These are phyloP conservation scores for Geotrichum cucujoidarum DNA, from an alignment of 1,139 yeast species.

Conservation along the genomic window DNA sequence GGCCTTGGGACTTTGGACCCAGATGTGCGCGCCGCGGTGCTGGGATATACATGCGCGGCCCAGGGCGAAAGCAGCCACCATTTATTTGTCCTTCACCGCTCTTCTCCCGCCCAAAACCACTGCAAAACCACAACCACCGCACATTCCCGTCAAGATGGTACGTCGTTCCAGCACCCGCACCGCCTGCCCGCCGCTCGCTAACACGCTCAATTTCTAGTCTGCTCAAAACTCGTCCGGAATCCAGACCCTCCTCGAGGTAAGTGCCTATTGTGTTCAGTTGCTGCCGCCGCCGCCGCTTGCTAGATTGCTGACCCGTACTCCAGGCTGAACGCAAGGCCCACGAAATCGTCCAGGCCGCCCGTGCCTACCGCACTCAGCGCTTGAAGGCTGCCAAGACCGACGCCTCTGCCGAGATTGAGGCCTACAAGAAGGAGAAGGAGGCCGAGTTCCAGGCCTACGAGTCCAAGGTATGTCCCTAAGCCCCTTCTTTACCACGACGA, in stretches of 20 bases:
- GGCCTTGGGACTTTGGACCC: conserved; percentile 7
- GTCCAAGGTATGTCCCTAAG: conserved; percentile 40
- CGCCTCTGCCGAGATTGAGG: conserved; percentile 84
- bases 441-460: conserved; percentile 71
- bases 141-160: conserved; percentile 13
- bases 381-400: conserved; percentile 92
- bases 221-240: conserved; percentile 44
- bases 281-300: background rate
- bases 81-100: background rate
- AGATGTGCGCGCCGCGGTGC: background rate
- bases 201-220: conserved; percentile 35
- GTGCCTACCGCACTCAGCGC: conserved; percentile 79
- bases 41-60: conserved; percentile 1
- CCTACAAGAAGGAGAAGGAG: conserved; percentile 81
- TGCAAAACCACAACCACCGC: background rate
- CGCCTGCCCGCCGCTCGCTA: background rate
- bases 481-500: background rate
- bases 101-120: background rate
- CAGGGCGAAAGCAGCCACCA: conserved; percentile 14
- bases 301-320: no score
- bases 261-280: conserved; percentile 9
- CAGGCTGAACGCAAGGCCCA: conserved; percentile 95
- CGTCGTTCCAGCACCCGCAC: background rate
- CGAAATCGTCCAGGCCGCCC: conserved; percentile 86
- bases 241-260: conserved; percentile 41